Conservation (phyloP, 805 yeast genomes). For the Metschnikowia arizonensis region DNA sequence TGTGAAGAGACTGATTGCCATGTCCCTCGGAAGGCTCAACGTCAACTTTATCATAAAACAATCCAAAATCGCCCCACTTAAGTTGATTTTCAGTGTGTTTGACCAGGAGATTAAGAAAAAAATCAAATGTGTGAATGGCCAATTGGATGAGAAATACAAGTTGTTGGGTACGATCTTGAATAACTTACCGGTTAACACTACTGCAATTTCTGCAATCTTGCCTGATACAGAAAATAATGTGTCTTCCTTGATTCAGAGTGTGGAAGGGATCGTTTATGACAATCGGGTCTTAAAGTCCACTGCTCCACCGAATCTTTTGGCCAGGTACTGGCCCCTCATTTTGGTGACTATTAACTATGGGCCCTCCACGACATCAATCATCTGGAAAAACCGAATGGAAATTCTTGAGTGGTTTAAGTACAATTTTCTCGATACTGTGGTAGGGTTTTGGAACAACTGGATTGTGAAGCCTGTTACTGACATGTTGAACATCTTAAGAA, state of each 20-base stretch:
- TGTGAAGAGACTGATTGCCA: conserved; percentile 2
- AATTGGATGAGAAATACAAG: conserved; percentile 23
- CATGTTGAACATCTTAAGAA: conserved; percentile 75
- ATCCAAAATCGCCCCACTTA: conserved; percentile 13
- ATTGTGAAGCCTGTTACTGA: conserved; percentile 68
- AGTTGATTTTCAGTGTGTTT: conserved; percentile 21
- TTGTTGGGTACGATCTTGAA: conserved; percentile 26
- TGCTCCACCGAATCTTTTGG: conserved; percentile 14
- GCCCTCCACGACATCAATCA: conserved; percentile 43
- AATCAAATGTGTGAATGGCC: conserved; percentile 18
- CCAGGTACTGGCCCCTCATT: conserved; percentile 64
- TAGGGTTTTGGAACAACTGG: conserved; percentile 80
- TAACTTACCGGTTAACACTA: conserved; percentile 11
- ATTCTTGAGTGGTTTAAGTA: conserved; percentile 54
- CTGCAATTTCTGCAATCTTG: conserved; percentile 7
- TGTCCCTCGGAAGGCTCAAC: conserved; percentile 9
- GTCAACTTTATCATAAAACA: conserved; percentile 13
- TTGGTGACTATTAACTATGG: conserved; percentile 44
- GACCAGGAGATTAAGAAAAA: conserved; percentile 26
- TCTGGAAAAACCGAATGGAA: conserved; percentile 49
- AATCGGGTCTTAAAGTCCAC: conserved; percentile 1
- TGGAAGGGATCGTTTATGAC: conserved; percentile 8
- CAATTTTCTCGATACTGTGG: conserved; percentile 58
- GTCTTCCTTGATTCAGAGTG: conserved; percentile 6
- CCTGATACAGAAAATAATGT: conserved; percentile 2